These are phyloP conservation scores for Apium graveolens DNA, from an alignment of 129 eudicot species.

Conservation along the genomic window DNA sequence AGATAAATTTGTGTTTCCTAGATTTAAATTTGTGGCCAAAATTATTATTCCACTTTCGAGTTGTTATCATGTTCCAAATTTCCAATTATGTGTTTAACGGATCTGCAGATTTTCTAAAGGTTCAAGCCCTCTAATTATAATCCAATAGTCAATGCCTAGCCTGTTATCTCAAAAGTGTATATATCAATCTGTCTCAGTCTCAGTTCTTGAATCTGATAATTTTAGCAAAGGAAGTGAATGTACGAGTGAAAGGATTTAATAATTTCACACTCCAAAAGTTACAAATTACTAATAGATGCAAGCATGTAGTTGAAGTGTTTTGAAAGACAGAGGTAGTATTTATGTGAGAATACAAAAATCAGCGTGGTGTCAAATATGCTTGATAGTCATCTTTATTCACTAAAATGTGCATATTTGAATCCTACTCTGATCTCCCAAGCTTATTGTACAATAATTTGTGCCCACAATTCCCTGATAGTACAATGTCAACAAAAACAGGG, in stretches of 20 bases:
- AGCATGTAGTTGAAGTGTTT: background rate
- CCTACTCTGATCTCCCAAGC: background rate
- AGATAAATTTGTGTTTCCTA: background rate
- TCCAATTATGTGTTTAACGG: background rate
- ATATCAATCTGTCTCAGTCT: background rate
- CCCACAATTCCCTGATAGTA: background rate
- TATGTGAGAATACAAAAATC: background rate
- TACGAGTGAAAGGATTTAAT: too few relatives aligned
- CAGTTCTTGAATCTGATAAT: background rate
- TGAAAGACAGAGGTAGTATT: background rate
- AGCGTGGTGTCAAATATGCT: background rate
- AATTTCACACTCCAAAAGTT: background rate
- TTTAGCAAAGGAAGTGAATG: background rate
- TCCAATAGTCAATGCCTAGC: background rate
- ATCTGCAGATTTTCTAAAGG: background rate
- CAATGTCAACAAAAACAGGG: slow-evolving; percentile 32
- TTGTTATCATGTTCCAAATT: background rate
- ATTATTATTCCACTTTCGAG: background rate
- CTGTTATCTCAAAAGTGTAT: background rate
- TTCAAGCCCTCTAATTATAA: background rate
- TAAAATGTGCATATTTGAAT: background rate
- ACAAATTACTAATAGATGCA: background rate
- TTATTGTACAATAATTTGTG: background rate
- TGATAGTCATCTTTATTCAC: background rate
- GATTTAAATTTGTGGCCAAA: background rate